Percentiles rank a stretch among this genome's conserved stretches.
These are phyloP conservation scores for Geotrichum ghanense DNA, from an alignment of 805 yeast genomes.

Conservation along the genomic window DNA sequence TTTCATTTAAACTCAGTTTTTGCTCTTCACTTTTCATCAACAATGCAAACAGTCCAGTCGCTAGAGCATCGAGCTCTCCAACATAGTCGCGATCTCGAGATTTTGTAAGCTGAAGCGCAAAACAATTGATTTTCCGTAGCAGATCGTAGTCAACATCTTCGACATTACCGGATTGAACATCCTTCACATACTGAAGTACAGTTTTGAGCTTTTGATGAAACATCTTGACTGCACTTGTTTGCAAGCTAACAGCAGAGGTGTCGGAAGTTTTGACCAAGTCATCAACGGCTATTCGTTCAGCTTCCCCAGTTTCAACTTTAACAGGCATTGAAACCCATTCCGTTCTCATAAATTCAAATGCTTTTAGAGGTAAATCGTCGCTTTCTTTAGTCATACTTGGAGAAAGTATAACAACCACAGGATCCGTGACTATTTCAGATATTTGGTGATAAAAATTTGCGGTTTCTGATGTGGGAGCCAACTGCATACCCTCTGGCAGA, in stretches of 20 bases:
- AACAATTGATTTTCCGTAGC: conserved; percentile 15
- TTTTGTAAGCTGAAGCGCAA: conserved; percentile 10
- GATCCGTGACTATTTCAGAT: conserved; percentile 10
- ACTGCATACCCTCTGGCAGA: conserved; percentile 1
- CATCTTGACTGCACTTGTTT: conserved; percentile 18
- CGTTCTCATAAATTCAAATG: conserved; percentile 13
- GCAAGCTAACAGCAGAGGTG: conserved; percentile 5
- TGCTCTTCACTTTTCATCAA: conserved; percentile 15
- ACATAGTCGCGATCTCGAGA: conserved; percentile 5
- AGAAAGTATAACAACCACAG: conserved; percentile 14
- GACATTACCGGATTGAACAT: conserved; percentile 6
- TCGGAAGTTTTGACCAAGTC: conserved; percentile 13
- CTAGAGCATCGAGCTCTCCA: conserved; percentile 17
- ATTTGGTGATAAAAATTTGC: conserved; percentile 12
- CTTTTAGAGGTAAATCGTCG: conserved; percentile 15
- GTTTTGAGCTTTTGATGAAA: conserved; percentile 13
- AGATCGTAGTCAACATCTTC: conserved; percentile 11
- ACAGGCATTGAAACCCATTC: conserved; percentile 16
- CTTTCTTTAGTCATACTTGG: conserved; percentile 9
- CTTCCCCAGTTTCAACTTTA: conserved; percentile 18
- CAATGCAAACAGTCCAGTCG: conserved; percentile 17
- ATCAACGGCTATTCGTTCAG: conserved; percentile 24
- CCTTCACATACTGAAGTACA: conserved; percentile 14
- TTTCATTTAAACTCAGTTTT: background rate
- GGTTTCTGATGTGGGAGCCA: conserved; percentile 6